Percentiles rank a stretch among this genome's conserved stretches.
These are phyloP conservation scores for Lipomyces mesembrius DNA, from an alignment of 805 yeast genomes.

Conservation along the genomic window DNA sequence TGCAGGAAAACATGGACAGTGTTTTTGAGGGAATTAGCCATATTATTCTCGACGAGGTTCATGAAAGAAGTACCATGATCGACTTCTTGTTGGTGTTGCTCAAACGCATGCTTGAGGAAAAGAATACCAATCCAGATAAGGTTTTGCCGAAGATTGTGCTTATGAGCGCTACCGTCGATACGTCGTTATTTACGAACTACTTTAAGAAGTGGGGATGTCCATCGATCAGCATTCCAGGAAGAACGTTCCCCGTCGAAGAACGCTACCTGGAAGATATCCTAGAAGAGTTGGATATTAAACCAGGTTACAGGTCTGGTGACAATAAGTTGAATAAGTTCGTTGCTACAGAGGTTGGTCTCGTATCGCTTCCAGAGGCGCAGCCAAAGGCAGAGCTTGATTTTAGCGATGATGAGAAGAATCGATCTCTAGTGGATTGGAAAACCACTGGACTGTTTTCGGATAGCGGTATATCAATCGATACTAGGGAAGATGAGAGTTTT, in stretches of 20 bases:
- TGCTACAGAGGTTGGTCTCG: not conserved
- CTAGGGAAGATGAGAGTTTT: slow-evolving; percentile 23
- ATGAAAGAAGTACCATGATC: slow-evolving; percentile 77
- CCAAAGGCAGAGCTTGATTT: not conserved
- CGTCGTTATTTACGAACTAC: slow-evolving; percentile 65
- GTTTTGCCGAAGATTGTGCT: slow-evolving; percentile 56
- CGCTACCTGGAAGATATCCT: slow-evolving; percentile 70
- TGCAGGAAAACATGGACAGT: slow-evolving; percentile 24
- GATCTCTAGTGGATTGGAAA: slow-evolving; percentile 27
- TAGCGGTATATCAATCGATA: slow-evolving; percentile 3
- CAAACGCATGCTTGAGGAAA: slow-evolving; percentile 43
- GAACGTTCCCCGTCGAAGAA: slow-evolving; percentile 90
- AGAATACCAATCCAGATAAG: slow-evolving; percentile 5
- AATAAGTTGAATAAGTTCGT: slow-evolving; percentile 2
- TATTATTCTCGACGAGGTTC: slow-evolving; percentile 86
- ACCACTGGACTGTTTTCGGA: slow-evolving; percentile 17
- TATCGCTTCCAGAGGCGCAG: not conserved
- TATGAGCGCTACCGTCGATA: slow-evolving; percentile 80
- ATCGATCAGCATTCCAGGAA: slow-evolving; percentile 83
- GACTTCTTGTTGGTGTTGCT: slow-evolving; percentile 76
- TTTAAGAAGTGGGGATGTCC: slow-evolving; percentile 54
- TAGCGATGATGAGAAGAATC: slow-evolving; percentile 4
- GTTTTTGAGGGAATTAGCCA: slow-evolving; percentile 34
- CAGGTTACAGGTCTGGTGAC: slow-evolving; percentile 3
- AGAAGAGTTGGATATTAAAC: slow-evolving; percentile 30